Percentiles rank a stretch among this genome's conserved stretches.
Conservation (phyloP, 2,329 filamentous ascomycete genomes). For the Sporothrix brasiliensis region DNA sequence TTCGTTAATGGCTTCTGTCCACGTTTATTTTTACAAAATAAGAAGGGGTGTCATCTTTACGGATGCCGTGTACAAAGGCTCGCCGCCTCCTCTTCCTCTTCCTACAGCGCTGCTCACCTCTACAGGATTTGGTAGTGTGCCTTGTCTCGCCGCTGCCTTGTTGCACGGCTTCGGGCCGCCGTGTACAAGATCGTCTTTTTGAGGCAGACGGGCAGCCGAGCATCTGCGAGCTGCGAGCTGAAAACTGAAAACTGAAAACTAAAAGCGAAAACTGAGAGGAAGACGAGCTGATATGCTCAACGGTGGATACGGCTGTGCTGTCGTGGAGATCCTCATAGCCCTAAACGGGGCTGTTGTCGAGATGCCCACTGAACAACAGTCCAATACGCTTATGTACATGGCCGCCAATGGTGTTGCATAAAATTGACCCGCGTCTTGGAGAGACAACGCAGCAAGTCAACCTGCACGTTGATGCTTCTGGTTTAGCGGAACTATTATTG, state of each 20-base stretch:
- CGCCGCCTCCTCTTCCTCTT: neutral
- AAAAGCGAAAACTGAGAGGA: too few relatives aligned
- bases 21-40: too few relatives aligned
- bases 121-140: neutral
- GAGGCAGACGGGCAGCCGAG: too few relatives aligned
- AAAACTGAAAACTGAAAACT: too few relatives aligned
- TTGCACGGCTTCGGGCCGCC: conserved; percentile 1
- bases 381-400: neutral
- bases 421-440: neutral
- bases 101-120: neutral
- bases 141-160: conserved; percentile 7
- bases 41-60: too few relatives aligned
- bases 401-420: neutral
- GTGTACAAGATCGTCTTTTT: neutral
- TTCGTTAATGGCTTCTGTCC: too few relatives aligned
- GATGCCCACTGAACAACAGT: neutral
- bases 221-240: too few relatives aligned
- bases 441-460: too few relatives aligned
- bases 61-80: too few relatives aligned
- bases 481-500: neutral
- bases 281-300: too few relatives aligned
- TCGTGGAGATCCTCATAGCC: too few relatives aligned
- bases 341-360: too few relatives aligned
- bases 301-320: neutral
- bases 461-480: conserved; percentile 12